Evolutionary conservation across 305 asterid genomes (phyloP).

Genomic region (Solanum hybrid): DNA sequence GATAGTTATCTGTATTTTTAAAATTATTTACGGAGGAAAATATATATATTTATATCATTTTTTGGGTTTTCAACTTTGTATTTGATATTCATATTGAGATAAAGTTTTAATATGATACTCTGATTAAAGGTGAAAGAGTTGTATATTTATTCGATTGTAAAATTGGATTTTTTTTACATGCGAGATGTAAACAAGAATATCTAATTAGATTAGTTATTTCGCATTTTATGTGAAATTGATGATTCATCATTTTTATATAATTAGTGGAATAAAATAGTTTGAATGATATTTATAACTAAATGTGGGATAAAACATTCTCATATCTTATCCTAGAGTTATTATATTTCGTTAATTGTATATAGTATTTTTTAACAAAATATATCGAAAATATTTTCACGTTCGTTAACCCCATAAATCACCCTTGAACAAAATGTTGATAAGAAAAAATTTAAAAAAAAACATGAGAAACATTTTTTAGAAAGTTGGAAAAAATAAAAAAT

Average conservation of each 20-base stretch:
- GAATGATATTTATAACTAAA: not conserved
- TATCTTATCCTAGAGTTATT: not conserved
- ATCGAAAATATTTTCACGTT: not conserved
- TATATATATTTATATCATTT: not conserved
- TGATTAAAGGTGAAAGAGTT: not conserved
- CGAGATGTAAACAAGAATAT: not conserved
- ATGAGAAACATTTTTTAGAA: not conserved
- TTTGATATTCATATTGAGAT: not conserved
- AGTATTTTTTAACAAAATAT: not conserved
- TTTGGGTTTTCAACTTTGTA: not conserved
- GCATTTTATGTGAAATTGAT: not conserved
- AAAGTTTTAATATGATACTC: not conserved
- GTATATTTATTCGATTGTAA: not conserved
- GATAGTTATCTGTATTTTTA: not conserved
- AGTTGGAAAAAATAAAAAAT: not conserved
- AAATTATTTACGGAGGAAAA: not conserved
- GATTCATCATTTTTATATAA: not conserved
- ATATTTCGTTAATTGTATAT: not conserved
- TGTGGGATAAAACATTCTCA: not conserved
- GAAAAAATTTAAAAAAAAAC: not conserved
- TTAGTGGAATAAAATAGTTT: not conserved
- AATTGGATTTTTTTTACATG: accelerated
- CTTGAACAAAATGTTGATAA: not conserved
- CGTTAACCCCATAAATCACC: too few relatives aligned
- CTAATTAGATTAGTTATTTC: not conserved